phyloP scores from a whole-genome alignment of 306 rosid genomes.

The Dicorynia guianensis region DNA sequence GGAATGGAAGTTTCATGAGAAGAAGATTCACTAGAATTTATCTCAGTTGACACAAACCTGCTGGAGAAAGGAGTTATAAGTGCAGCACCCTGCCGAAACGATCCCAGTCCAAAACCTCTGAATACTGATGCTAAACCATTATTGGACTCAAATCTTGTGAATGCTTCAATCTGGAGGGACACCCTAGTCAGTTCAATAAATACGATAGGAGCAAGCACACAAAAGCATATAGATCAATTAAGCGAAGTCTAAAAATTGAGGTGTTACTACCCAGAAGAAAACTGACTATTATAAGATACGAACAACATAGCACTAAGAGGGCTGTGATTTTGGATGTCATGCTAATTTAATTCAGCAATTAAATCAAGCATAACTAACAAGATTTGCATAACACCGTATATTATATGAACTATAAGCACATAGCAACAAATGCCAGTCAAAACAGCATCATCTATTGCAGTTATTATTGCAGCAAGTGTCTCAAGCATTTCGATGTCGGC shows the following conservation, averaged over 20 bases:
- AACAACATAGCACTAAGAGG: not conserved
- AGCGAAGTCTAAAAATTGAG: not conserved
- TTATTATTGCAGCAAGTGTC: not conserved
- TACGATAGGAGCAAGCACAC: constrained; percentile 14
- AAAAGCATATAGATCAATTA: not conserved
- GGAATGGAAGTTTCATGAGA: constrained; percentile 44
- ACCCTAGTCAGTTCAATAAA: constrained; percentile 44
- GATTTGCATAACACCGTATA: not conserved
- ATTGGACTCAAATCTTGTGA: constrained; percentile 39
- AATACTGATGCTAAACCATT: constrained; percentile 47
- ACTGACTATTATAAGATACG: not conserved
- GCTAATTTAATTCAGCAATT: not conserved
- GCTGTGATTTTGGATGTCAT: not conserved
- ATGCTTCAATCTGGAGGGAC: constrained; percentile 39
- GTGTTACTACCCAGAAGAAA: not conserved
- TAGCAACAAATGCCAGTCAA: no score
- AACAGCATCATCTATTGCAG: no score
- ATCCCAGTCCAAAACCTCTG: constrained; percentile 44
- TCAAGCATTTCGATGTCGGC: not conserved
- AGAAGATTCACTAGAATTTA: constrained; percentile 48
- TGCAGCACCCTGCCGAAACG: constrained; percentile 37
- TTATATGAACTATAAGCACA: not conserved
- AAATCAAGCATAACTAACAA: constrained; percentile 16
- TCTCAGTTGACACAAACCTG: constrained; percentile 60
- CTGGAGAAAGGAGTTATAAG: constrained; percentile 40